These are phyloP conservation scores for Zizania palustris DNA, from an alignment of 202 grass and related monocot species.

Conservation along the genomic window DNA sequence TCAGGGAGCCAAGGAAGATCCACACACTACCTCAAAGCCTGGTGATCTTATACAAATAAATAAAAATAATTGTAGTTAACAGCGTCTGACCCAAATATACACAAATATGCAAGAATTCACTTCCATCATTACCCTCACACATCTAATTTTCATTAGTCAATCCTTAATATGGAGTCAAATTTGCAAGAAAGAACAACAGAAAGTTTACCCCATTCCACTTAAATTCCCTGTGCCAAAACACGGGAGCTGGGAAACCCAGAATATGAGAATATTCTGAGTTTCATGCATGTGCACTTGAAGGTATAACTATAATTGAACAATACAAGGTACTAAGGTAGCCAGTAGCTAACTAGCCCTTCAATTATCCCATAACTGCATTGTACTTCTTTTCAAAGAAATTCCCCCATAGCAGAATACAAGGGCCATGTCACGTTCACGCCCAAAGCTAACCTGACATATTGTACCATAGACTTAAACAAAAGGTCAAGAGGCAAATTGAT, in stretches of 20 bases:
- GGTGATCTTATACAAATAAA: background rate
- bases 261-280: background rate
- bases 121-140: background rate
- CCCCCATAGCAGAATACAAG: background rate
- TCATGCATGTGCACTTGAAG: background rate
- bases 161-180: no score
- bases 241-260: background rate
- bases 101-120: background rate
- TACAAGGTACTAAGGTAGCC: background rate
- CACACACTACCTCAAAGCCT: background rate
- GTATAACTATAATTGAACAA: slow-evolving; percentile 10
- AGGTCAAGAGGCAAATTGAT: background rate
- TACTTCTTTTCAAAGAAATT: background rate
- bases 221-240: background rate
- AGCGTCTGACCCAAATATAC: background rate
- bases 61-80: background rate
- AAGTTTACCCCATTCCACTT: background rate
- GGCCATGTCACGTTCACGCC: background rate
- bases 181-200: no score
- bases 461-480: background rate
- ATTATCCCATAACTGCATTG: background rate
- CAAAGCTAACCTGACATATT: background rate
- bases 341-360: background rate
- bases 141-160: no score
- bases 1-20: background rate